Base-by-base conservation (phyloP, 805 yeast species). In the Myxozyma nipponensis region DNA sequence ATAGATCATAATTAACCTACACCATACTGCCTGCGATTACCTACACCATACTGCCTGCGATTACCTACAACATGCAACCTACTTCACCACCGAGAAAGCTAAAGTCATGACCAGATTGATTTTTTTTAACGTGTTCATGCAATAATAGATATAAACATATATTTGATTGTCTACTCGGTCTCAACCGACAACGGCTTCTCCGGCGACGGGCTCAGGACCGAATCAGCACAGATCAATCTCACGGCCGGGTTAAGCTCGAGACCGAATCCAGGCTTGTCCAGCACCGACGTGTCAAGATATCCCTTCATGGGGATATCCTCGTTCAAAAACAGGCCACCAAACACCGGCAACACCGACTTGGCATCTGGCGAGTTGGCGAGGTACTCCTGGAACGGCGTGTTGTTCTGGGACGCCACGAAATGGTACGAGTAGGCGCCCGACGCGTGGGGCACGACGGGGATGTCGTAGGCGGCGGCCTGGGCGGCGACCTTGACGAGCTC, bases 381-480 rank as follows among this genome's bases (percentile, higher is more conserved):
- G 54, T 75, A 75, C 61, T 75, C 79, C 60, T 75, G 79, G 71
- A 75, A 75, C 39, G 78, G 78, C 26, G 79, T 74, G 61, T 75
- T 75, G 53, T 69, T 68, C 57, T 74, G 78, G 13, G 77, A 71
- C 17, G 72, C 73, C 43, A 74, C 77, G 56, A 74, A 74, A 60
- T 75, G 78, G 63, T 75, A 74, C 3, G 77, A 73, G 63, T 75
- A 75, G 37, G 78, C 77, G 50, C 79, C 78, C n/a, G 76, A 71
- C 30, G 78, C 79, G 57, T 75, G 79, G 32, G 78, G 78, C 48
- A 75, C 79, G 41, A 75, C 77, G 24, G 79, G 79, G 44, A 75
- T 72, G 55, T 75, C 79, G 56, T 75, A 75, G 18, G 78, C 78
- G 42, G 77, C 77, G 24, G 78, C 78, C 59, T 75, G 78, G 17